Base-by-base conservation (phyloP, 768 basidiomycete species). In the Boletus insuetus region DNA sequence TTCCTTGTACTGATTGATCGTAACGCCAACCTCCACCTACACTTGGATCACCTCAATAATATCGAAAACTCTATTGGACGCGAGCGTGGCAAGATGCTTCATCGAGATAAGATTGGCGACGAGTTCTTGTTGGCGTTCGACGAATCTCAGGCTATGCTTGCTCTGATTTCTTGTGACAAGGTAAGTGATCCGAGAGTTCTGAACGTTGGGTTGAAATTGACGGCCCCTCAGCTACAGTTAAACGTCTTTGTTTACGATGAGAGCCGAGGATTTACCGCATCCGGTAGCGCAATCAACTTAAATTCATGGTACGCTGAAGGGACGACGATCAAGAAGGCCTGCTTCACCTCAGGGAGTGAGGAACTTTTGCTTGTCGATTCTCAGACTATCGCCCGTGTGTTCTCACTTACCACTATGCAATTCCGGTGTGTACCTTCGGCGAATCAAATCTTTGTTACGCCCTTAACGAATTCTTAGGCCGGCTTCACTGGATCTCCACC, bases 291-390 rank as follows among this genome's bases (percentile, higher is more conserved):
- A 1, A 64, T 82, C 13, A 75, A 77, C 46, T 70, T 85, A 3
- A 55, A 54, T 13, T 59, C 67, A 2, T 85, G 82, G 84, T 82
- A 80, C 56, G 55, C 65, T n/a, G 58, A 64, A 1, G 69, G 69
- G 19, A 53, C 63, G n/a, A 51, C 57, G 6, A 73, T 84, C 31
- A 60, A 56, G 19, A 70, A 73, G 37, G 70, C 75, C 0, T 72
- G 74, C 43, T 82, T 85, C 56, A 69, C 82, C 2, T 67, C 66
- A 26, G 80, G 81, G 6, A 76, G 64, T 32, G 84, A 85, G 51
- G 84, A 85, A 42, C 55, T 85, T 20, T 59, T 82, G 0, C 65
- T 85, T 0, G 64, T 84, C 13, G 83, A 85, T 52, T 72, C 73
- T 4, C 59, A 56, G 19, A 69, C 67, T 2, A 68, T 74, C 35